Percentiles rank a stretch among this genome's conserved stretches.
Conservation (phyloP, 2,329 filamentous ascomycete species). For the Paraphaeosphaeria sporulosa region DNA sequence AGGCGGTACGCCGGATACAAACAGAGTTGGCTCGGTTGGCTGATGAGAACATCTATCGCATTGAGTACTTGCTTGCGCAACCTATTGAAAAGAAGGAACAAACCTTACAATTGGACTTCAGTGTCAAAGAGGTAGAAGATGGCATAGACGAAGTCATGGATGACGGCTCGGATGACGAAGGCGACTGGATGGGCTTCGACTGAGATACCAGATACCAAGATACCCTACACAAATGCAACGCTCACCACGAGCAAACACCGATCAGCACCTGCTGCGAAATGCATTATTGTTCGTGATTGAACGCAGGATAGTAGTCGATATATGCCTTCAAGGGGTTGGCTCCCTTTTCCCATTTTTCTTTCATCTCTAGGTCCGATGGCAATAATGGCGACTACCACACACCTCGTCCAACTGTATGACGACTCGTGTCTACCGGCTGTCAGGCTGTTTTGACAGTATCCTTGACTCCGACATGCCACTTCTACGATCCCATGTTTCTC, state of each 20-base stretch:
- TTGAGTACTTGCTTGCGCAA: slow-evolving; percentile 78
- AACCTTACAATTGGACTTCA: slow-evolving; percentile 38
- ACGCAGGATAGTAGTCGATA: background rate
- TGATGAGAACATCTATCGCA: slow-evolving; percentile 87
- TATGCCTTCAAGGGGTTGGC: background rate
- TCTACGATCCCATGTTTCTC: background rate
- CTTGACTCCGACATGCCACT: background rate
- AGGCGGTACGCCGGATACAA: slow-evolving; percentile 80
- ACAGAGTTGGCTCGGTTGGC: slow-evolving; percentile 83
- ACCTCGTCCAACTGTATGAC: slow-evolving; percentile 1
- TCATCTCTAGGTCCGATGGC: background rate
- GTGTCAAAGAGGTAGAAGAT: slow-evolving; percentile 38
- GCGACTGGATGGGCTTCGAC: slow-evolving; percentile 64
- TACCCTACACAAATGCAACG: background rate
- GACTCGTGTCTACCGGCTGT: background rate
- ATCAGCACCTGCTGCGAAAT: background rate
- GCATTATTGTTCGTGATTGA: background rate
- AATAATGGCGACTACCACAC: background rate
- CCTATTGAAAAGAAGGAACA: slow-evolving; percentile 47
- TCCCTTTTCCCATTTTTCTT: background rate
- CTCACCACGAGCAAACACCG: background rate
- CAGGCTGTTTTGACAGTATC: background rate
- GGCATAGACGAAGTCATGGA: slow-evolving; percentile 48
- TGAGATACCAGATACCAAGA: slow-evolving; percentile 9
- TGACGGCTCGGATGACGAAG: slow-evolving; percentile 49